Base-by-base conservation (phyloP, 192 early-diverging fungal species). In the Rhizoclosmatium globosum region DNA sequence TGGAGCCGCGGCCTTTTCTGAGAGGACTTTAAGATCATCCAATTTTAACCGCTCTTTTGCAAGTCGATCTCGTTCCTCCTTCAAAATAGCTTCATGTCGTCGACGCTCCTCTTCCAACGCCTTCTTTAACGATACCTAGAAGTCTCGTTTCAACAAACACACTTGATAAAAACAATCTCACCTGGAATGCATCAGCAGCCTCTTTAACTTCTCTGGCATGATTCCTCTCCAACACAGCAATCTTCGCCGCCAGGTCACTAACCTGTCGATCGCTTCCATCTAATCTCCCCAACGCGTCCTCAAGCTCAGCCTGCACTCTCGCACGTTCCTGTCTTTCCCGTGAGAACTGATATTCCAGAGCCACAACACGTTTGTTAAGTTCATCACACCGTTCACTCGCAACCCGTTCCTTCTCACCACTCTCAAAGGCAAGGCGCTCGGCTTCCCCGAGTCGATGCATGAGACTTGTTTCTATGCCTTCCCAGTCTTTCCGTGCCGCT, bases 231-330 rank as follows among this genome's bases (percentile, higher is more conserved):
- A 84, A 60, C 47, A 79, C 79, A 3, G 62, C 70, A 2, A 88
- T 31, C 62, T 84, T 91, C 9, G 80, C 68, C n/a, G 82, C 83
- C 1, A 87, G 74, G 47, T 94, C 91, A 19, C 50, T 61, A 3
- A 75, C 66, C 15, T 15, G 64, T 17, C 66, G 47, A 23, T 67
- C 73, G 4, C 15, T 23, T 9, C 23, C 41, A 47, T 79, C 78
- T 31, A 73, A 41, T 68, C 69, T 31, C 4, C 9, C 9, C 0
- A 57, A 2, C 41, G 44, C 72, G 21, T 3, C 70, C 53, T 79
- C 77, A n/a, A 77, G 64, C 31, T 74, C 64, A n/a, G 73, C 73
- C 31, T 67, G 65, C 7, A 74, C 11, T 11, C 72, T 4, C 11
- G 79, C 57, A 3, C 71, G 4, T 11, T 80, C 79, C 46, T 75